phyloP scores from a whole-genome alignment of 176 grass and related monocot species.

The Aegilops speltoides region DNA sequence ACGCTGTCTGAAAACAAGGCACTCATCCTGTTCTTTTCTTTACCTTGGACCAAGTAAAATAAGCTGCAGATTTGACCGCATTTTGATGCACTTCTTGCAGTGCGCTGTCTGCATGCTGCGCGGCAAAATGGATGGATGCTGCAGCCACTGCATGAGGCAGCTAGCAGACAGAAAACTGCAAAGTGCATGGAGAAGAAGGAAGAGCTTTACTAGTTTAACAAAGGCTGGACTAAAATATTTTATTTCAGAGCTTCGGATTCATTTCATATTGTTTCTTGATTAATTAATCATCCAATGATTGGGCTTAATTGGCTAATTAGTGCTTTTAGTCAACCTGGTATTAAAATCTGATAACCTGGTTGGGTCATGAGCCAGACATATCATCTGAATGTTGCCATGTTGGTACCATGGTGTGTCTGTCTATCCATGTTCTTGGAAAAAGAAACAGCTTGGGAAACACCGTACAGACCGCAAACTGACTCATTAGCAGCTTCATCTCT shows the following conservation, averaged over 20 bases:
- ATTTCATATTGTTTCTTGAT: background rate
- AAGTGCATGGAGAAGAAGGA: background rate
- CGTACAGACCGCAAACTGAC: background rate
- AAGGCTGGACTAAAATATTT: background rate
- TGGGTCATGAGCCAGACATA: background rate
- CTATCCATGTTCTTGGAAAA: background rate
- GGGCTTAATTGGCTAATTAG: slow-evolving; percentile 2
- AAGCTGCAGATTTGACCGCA: slow-evolving; percentile 10
- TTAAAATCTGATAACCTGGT: background rate
- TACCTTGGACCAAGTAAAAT: slow-evolving; percentile 21
- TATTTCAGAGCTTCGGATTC: background rate
- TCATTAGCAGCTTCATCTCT: too few species aligned
- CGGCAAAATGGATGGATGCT: slow-evolving; percentile 32
- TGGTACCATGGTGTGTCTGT: background rate
- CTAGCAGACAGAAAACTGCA: background rate
- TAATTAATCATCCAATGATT: slow-evolving; percentile 14
- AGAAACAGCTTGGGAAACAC: background rate
- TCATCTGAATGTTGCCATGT: background rate
- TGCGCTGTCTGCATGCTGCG: background rate
- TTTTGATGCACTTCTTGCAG: slow-evolving; percentile 21
- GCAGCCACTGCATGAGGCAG: slow-evolving; percentile 23
- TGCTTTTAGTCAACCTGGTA: background rate
- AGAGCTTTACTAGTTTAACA: background rate
- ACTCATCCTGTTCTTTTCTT: slow-evolving; percentile 19
- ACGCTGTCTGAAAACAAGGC: background rate